These are phyloP conservation scores for Gloeopeniophorella convolvens DNA, from an alignment of 768 basidiomycete genomes.

Conservation along the genomic window DNA sequence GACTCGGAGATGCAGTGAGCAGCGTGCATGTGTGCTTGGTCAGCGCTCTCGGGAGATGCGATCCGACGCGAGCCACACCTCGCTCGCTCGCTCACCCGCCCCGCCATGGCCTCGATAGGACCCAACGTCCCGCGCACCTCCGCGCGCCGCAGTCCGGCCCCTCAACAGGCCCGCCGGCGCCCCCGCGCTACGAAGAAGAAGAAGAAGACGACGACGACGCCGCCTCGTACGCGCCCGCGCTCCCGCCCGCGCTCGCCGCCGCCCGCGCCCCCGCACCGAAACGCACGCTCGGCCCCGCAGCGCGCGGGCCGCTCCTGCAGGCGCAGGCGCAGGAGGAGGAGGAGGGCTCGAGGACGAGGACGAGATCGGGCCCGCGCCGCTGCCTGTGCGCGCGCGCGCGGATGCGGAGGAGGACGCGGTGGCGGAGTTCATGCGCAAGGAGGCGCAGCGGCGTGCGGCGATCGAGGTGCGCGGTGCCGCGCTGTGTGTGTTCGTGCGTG, in stretches of 20 bases:
- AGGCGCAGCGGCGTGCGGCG: conserved; percentile 67
- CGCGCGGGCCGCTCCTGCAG: conserved; percentile 38
- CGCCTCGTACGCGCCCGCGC: conserved; percentile 65
- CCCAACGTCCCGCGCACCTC: conserved; percentile 23
- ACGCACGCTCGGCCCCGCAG: conserved; percentile 46
- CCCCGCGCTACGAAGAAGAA: conserved; percentile 18
- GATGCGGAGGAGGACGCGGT: conserved; percentile 59
- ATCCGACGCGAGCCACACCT: not conserved
- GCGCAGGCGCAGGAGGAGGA: conserved; percentile 27
- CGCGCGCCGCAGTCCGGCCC: conserved; percentile 2
- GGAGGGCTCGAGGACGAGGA: conserved; percentile 66
- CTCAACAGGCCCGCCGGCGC: conserved; percentile 21
- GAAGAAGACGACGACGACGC: conserved; percentile 49
- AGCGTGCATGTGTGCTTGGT: too few species aligned
- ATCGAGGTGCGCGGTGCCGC: conserved; percentile 50
- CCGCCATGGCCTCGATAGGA: conserved; percentile 22
- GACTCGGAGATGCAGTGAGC: not conserved
- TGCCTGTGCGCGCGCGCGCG: conserved; percentile 40
- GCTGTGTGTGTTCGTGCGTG: not conserved
- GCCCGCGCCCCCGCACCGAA: conserved; percentile 32
- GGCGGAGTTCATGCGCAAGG: conserved; percentile 75
- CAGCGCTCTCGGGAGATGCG: too few species aligned
- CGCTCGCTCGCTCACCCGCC: not conserved
- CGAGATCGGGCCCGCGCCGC: conserved; percentile 80
- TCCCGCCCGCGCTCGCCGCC: conserved; percentile 65